A percentile compares a stretch with the other conserved stretches of the same genome.
phyloP scores from a whole-genome alignment of 257 asterid species.

The Nicotiana knightiana region DNA sequence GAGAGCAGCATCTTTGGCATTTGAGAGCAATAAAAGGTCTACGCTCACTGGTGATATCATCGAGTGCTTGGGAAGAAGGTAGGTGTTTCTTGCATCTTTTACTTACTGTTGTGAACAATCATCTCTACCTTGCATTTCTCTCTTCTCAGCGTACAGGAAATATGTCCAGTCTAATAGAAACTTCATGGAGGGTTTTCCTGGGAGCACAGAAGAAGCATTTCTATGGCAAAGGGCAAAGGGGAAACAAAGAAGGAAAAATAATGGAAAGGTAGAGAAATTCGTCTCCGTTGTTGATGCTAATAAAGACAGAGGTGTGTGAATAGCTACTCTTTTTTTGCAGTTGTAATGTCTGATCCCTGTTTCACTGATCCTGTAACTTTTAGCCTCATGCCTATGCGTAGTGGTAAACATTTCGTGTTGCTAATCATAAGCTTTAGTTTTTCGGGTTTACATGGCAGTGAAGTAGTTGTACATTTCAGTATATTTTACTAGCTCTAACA shows the following conservation, averaged over 20 bases:
- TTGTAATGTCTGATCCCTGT: neutral
- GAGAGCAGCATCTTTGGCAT: slow-evolving; percentile 77
- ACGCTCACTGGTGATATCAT: slow-evolving; percentile 84
- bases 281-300: neutral
- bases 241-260: neutral
- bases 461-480: no score
- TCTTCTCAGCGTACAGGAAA: slow-evolving; percentile 67
- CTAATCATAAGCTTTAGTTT: no score
- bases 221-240: neutral
- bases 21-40: slow-evolving; percentile 63
- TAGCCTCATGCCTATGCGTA: no score
- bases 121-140: neutral
- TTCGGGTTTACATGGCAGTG: no score
- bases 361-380: no score
- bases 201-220: neutral
- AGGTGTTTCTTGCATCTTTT: neutral
- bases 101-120: neutral
- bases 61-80: slow-evolving; percentile 81
- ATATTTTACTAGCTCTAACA: no score
- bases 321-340: neutral
- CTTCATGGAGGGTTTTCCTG: neutral
- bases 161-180: slow-evolving; percentile 40
- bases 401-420: no score
- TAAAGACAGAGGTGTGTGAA: neutral
- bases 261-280: neutral